These are phyloP conservation scores for Lasiosphaeria miniovina DNA, from an alignment of 495 filamentous ascomycete genomes.

Conservation along the genomic window DNA sequence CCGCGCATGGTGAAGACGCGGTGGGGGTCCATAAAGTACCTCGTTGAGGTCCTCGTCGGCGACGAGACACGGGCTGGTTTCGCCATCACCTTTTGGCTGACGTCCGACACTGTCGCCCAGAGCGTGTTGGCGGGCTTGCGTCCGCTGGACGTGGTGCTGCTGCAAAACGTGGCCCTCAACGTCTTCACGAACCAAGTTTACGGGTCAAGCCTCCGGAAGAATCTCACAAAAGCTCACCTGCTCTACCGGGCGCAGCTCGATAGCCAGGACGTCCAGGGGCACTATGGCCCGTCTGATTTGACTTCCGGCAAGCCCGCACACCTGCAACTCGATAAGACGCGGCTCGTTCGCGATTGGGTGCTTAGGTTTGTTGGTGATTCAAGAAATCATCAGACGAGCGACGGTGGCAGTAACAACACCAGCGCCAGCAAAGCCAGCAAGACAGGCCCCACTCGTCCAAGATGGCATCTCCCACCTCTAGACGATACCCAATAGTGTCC, in stretches of 20 bases:
- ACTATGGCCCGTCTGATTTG: conserved; percentile 41
- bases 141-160: conserved; percentile 68
- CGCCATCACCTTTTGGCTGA: conserved; percentile 79
- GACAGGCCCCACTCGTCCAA: background rate
- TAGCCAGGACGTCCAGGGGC: conserved; percentile 38
- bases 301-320: conserved; percentile 31
- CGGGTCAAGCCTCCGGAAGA: conserved; percentile 68
- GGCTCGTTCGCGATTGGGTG: conserved; percentile 71
- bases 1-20: conserved; percentile 55
- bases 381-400: background rate
- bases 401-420: background rate
- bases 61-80: conserved; percentile 86
- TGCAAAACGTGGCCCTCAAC: conserved; percentile 73
- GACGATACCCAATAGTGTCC: conserved; percentile 22
- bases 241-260: conserved; percentile 53
- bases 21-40: conserved; percentile 54
- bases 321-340: conserved; percentile 59
- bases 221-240: conserved; percentile 68
- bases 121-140: conserved; percentile 55
- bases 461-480: conserved; percentile 21
- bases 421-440: conserved; percentile 1
- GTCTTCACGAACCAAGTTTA: conserved; percentile 72
- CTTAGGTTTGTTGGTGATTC: conserved; percentile 56
- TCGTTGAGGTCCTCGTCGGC: conserved; percentile 77
- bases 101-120: conserved; percentile 28